Percentiles rank a stretch among this genome's conserved stretches.
Conservation (phyloP, 1,284 basidiomycete genomes). For the Tilletia horrida region DNA sequence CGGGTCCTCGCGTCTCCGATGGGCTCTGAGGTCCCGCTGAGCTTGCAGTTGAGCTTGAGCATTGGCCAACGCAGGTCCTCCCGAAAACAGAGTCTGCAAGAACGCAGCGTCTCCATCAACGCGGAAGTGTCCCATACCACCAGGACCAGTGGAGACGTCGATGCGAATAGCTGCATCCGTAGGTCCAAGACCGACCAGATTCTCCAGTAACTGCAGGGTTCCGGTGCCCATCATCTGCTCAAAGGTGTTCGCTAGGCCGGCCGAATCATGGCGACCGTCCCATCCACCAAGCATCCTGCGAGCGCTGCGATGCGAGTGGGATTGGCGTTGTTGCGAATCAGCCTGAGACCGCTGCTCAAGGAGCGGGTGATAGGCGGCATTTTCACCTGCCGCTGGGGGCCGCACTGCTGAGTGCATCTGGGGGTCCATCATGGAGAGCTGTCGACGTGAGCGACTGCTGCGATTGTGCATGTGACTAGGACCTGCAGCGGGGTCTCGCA, state of each 20-base stretch:
- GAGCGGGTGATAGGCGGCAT: conserved; percentile 8
- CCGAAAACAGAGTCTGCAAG: neutral
- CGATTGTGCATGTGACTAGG: neutral
- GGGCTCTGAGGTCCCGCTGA: no score
- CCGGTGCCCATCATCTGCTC: conserved; percentile 78
- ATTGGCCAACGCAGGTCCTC: conserved; percentile 7
- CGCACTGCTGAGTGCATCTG: neutral
- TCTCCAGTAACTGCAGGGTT: conserved; percentile 77
- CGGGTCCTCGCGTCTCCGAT: conserved; percentile 30
- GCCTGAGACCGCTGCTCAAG: neutral
- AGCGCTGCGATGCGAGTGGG: conserved; percentile 18
- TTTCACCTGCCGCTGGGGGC: neutral
- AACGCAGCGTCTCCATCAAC: conserved; percentile 31
- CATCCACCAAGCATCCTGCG: conserved; percentile 12
- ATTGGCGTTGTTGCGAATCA: neutral
- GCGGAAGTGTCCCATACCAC: conserved; percentile 32
- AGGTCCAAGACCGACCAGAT: conserved; percentile 59
- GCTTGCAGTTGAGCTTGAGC: conserved; percentile 3
- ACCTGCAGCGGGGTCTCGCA: conserved; percentile 1
- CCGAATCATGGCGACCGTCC: conserved; percentile 2
- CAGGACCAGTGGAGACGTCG: conserved; percentile 38
- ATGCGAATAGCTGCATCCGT: conserved; percentile 40
- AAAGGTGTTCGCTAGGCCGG: conserved; percentile 65
- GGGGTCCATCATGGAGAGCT: neutral
- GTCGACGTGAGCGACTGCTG: conserved; percentile 9